These are phyloP conservation scores for Domatiomyces catenatus DNA, from an alignment of 2,329 filamentous ascomycete species.

Conservation along the genomic window DNA sequence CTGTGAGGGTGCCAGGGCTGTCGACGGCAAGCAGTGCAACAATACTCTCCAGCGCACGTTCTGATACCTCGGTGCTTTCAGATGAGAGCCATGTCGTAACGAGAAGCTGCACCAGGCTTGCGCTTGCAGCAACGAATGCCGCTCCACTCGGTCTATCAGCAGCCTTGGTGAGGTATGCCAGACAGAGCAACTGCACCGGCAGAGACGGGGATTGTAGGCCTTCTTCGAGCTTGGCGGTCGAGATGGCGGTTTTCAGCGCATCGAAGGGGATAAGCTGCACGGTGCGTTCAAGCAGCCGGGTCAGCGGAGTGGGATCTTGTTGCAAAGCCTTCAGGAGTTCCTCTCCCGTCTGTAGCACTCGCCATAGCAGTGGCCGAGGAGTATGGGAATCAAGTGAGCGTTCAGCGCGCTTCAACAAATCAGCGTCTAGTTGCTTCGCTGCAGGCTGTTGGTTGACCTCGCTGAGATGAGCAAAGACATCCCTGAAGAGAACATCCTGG, in stretches of 20 bases:
- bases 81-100: constrained; percentile 45
- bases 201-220: constrained; percentile 36
- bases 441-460: constrained; percentile 8
- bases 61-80: constrained; percentile 39
- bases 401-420: constrained; percentile 15
- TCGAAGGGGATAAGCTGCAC: constrained; percentile 35
- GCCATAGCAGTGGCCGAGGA: constrained; percentile 12
- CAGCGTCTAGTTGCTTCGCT: constrained; percentile 9
- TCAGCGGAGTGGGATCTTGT: constrained; percentile 42
- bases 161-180: constrained; percentile 43
- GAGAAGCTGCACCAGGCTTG: constrained; percentile 38
- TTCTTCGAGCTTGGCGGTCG: constrained; percentile 38
- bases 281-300: constrained; percentile 37
- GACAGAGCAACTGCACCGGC: constrained; percentile 41
- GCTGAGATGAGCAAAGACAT: constrained; percentile 14
- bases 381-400: constrained; percentile 11
- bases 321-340: constrained; percentile 26
- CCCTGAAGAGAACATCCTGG: constrained; percentile 9
- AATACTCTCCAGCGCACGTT: constrained; percentile 38
- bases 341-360: constrained; percentile 11
- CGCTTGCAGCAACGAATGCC: constrained; percentile 41
- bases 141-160: constrained; percentile 36
- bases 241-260: constrained; percentile 33
- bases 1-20: constrained; percentile 22
- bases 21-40: constrained; percentile 39